Evolutionary conservation across 371 early-diverging fungal genomes (phyloP).

Genomic region (Fennellomyces sp.): DNA sequence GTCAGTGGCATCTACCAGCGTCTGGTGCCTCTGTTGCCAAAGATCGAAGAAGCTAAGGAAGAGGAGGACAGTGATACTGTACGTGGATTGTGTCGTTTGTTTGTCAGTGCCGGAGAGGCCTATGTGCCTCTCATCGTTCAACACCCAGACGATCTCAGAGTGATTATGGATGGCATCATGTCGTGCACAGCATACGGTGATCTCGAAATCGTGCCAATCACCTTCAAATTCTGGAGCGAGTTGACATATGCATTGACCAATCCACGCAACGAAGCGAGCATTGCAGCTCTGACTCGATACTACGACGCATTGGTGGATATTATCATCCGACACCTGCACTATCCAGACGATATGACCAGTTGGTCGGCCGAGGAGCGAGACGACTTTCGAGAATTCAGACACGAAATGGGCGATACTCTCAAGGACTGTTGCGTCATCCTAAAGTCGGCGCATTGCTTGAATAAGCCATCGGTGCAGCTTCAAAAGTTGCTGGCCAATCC

Average conservation of each 20-base stretch:
- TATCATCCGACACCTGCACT: slow-evolving; percentile 82
- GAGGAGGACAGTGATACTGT: slow-evolving; percentile 49
- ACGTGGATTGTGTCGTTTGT: slow-evolving; percentile 80
- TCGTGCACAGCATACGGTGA: slow-evolving; percentile 68
- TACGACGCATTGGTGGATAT: slow-evolving; percentile 77
- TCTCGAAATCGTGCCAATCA: slow-evolving; percentile 74
- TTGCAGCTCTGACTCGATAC: slow-evolving; percentile 62
- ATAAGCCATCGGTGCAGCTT: slow-evolving; percentile 64
- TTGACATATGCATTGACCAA: slow-evolving; percentile 70
- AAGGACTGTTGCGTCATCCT: slow-evolving; percentile 91
- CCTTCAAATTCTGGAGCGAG: slow-evolving; percentile 87
- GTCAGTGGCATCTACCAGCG: slow-evolving; percentile 50
- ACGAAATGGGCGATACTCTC: slow-evolving; percentile 95
- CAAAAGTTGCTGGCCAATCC: slow-evolving; percentile 28
- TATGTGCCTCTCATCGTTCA: slow-evolving; percentile 72
- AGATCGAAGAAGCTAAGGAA: slow-evolving; percentile 50
- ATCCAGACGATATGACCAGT: slow-evolving; percentile 69
- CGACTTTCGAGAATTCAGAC: slow-evolving; percentile 93
- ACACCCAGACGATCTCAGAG: slow-evolving; percentile 62
- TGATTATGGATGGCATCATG: slow-evolving; percentile 76
- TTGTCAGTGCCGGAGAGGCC: slow-evolving; percentile 85
- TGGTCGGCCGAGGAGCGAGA: slow-evolving; percentile 90
- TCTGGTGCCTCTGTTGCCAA: slow-evolving; percentile 50
- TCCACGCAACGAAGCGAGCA: slow-evolving; percentile 42
- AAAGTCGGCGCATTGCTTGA: slow-evolving; percentile 74